These are phyloP conservation scores for Solanum paucissectum DNA, from an alignment of 257 asterid species.

Conservation along the genomic window DNA sequence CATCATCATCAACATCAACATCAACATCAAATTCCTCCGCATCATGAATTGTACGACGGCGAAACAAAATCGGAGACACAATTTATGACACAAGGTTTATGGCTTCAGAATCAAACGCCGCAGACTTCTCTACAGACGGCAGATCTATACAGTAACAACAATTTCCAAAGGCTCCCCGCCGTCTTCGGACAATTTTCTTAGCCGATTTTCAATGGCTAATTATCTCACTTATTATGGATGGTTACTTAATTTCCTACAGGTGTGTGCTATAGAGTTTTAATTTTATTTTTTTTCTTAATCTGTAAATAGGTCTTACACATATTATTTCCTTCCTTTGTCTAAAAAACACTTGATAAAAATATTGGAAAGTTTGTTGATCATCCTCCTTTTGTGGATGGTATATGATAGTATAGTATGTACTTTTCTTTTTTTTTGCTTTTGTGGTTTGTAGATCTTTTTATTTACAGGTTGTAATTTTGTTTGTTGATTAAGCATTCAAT, in stretches of 20 bases:
- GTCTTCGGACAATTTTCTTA: slow-evolving; percentile 65
- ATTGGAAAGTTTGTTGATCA: slow-evolving; percentile 5
- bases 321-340: slow-evolving; percentile 15
- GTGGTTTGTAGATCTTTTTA: not conserved
- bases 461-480: slow-evolving; percentile 20
- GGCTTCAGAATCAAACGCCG: slow-evolving; percentile 39
- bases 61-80: slow-evolving; percentile 19
- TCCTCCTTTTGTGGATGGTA: slow-evolving; percentile 3
- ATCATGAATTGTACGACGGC: slow-evolving; percentile 31
- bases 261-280: slow-evolving; percentile 37
- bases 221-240: not conserved
- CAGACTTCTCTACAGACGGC: slow-evolving; percentile 21
- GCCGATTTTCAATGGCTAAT: not conserved
- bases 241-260: not conserved
- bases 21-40: not conserved
- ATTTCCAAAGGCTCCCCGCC: slow-evolving; percentile 46
- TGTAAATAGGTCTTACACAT: slow-evolving; percentile 60
- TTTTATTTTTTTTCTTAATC: slow-evolving; percentile 15
- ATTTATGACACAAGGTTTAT: slow-evolving; percentile 17
- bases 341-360: slow-evolving; percentile 19
- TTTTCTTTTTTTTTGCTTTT: not conserved
- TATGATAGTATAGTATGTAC: not conserved
- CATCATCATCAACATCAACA: slow-evolving; percentile 1
- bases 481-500: slow-evolving; percentile 7
- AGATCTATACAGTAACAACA: slow-evolving; percentile 45